Percentiles rank a stretch among this genome's conserved stretches.
phyloP scores from a whole-genome alignment of 768 basidiomycete species.

The Mrakia frigida region DNA sequence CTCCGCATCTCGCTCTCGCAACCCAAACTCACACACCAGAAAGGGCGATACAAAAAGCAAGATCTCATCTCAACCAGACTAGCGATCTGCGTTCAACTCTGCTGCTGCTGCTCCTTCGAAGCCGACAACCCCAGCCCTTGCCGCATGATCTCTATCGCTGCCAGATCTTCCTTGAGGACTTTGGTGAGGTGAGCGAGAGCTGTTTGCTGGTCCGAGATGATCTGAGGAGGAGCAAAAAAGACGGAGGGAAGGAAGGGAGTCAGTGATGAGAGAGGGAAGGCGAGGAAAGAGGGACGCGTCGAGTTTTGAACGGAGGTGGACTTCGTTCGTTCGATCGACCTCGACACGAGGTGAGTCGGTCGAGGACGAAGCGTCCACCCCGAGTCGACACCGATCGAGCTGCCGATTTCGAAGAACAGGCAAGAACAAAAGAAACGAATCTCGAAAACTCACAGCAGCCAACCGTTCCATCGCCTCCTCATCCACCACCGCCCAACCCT shows the following conservation, averaged over 20 bases:
- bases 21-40: no score
- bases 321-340: no score
- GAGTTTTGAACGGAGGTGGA: neutral
- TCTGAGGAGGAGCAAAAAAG: conserved; percentile 13
- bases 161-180: conserved; percentile 31
- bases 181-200: conserved; percentile 29
- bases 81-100: no score
- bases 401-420: neutral
- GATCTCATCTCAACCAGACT: no score
- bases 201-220: conserved; percentile 30
- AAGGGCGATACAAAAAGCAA: no score
- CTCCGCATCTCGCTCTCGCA: no score
- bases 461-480: conserved; percentile 36
- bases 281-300: neutral
- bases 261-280: neutral
- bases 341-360: no score
- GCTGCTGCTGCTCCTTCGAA: no score
- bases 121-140: neutral
- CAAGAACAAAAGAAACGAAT: neutral
- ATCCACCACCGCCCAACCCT: conserved; percentile 38
- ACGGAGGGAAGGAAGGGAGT: neutral
- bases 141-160: conserved; percentile 28
- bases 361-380: no score
- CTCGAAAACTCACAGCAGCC: conserved; percentile 35
- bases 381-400: no score